A percentile compares a stretch with the other conserved stretches of the same genome.
These are phyloP conservation scores for Parastagonospora nodorum DNA, from an alignment of 2,329 filamentous ascomycete genomes.

Conservation along the genomic window DNA sequence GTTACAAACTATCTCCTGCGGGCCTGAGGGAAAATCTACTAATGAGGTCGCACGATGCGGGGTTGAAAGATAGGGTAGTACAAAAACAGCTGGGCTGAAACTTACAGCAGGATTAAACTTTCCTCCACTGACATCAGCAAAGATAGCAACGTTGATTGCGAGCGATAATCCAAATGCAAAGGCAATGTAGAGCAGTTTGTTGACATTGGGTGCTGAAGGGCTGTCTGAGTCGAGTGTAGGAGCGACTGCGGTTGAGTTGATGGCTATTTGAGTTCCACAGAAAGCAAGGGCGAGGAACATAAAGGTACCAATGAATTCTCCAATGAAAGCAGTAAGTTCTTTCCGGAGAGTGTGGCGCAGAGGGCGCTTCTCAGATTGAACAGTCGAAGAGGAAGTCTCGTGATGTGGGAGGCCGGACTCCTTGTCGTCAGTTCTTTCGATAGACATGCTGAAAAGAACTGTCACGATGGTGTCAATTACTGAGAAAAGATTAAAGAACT, in stretches of 20 bases:
- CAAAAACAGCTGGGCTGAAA: slow-evolving; percentile 6
- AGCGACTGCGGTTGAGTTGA: slow-evolving; percentile 41
- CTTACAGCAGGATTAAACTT: slow-evolving; percentile 39
- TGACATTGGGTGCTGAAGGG: slow-evolving; percentile 16
- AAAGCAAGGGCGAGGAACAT: slow-evolving; percentile 50
- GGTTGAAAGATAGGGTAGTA: slow-evolving; percentile 7
- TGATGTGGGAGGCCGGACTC: slow-evolving; percentile 16
- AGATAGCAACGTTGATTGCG: slow-evolving; percentile 44
- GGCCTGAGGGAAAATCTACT: neutral
- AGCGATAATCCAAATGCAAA: slow-evolving; percentile 42
- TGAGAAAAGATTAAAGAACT: too few relatives aligned
- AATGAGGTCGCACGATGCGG: slow-evolving; percentile 31
- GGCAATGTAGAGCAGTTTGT: slow-evolving; percentile 44
- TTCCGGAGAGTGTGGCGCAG: slow-evolving; percentile 14
- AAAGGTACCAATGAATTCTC: slow-evolving; percentile 54
- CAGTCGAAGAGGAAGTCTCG: slow-evolving; percentile 9
- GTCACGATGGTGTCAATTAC: neutral
- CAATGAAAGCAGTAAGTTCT: slow-evolving; percentile 37
- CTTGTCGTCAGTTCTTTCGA: slow-evolving; percentile 7
- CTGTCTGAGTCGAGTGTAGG: slow-evolving; percentile 32
- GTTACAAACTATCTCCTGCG: neutral
- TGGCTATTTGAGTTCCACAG: slow-evolving; percentile 53
- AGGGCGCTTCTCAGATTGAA: slow-evolving; percentile 6
- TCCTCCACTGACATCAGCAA: slow-evolving; percentile 42
- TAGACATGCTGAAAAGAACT: slow-evolving; percentile 9